Base-by-base conservation (phyloP, 352 stramenopile genomes). In the Chrysophaeum taylorii region DNA sequence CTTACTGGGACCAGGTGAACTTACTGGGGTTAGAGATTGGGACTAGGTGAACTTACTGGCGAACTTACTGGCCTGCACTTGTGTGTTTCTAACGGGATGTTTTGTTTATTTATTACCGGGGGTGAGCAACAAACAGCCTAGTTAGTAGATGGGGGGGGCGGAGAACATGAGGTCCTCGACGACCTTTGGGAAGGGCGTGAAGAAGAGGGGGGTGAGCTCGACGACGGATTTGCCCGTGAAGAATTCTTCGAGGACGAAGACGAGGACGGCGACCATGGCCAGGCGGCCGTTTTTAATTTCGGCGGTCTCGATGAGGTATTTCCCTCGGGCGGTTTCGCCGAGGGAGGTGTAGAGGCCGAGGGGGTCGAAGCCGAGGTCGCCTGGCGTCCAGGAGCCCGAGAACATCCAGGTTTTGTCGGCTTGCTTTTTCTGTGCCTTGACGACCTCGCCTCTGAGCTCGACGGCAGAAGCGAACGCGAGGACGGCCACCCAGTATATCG, bases 201-300 rank as follows among this genome's bases (percentile, higher is more conserved):
- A 89, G 69, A 89, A 89, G 27, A 89, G 50, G 0, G 84, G 80
- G 62, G 80, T 88, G 43, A 85, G 74, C 72, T 89, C 76, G 43
- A 89, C 74, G 62, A 89, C 81, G 73, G 78, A 78, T 50, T 81
- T 62, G 27, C 83, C 76, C 2, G 54, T 76, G 15, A 86, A 76
- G 69, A 81, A 79, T 62, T 89, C 84, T 71, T 87, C 80, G 31
- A 88, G 53, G 2, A 82, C 82, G 75, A 85, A 88, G 0, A 73
- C 78, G 53, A 83, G 79, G 21, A 89, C 80, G 35, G 84, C 84
- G 74, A 89, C 80, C 82, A 89, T 89, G 14, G 82, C 84, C 7
- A 89, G 64, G 45, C 84, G 77, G 68, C 84, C 84, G 78, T 89
- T 86, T 74, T 87, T 87, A 37, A 88, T 79, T 69, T 89, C 84